phyloP scores from a whole-genome alignment of 345 rosid species.

The Salix purpurea region DNA sequence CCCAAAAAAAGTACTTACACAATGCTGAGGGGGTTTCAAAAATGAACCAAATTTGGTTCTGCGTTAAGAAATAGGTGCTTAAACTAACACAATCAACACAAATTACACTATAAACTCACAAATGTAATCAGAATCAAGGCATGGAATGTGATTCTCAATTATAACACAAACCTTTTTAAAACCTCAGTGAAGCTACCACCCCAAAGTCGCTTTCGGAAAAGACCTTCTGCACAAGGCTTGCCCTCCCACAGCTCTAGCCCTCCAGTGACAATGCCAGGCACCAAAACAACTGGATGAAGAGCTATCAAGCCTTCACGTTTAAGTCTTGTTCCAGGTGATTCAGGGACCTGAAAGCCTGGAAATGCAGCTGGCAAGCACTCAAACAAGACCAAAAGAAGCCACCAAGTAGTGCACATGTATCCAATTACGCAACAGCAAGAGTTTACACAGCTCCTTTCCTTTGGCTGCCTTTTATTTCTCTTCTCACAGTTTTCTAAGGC shows the following conservation, averaged over 20 bases:
- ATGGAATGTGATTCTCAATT: background rate
- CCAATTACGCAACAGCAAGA: slow-evolving; percentile 63
- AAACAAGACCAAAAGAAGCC: slow-evolving; percentile 54
- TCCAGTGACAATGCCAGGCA: slow-evolving; percentile 73
- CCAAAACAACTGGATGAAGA: slow-evolving; percentile 67
- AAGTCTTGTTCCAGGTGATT: slow-evolving; percentile 51
- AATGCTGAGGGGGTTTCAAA: background rate
- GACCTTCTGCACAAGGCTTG: slow-evolving; percentile 61
- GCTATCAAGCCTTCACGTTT: slow-evolving; percentile 52
- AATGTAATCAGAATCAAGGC: background rate
- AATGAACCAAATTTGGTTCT: background rate
- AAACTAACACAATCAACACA: background rate
- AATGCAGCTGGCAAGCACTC: slow-evolving; percentile 45
- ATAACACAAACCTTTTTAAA: slow-evolving; percentile 41
- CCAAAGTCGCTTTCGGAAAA: slow-evolving; percentile 74
- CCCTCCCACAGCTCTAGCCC: slow-evolving; percentile 85
- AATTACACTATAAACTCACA: background rate
- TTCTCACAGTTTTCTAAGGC: slow-evolving; percentile 1
- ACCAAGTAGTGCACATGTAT: slow-evolving; percentile 54
- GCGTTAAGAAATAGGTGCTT: background rate
- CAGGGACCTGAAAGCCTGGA: slow-evolving; percentile 49
- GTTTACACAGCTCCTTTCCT: slow-evolving; percentile 51
- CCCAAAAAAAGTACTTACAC: background rate
- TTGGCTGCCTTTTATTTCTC: slow-evolving; percentile 20
- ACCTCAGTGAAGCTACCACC: slow-evolving; percentile 64